phyloP scores from a whole-genome alignment of 106 monocot species.

The Phalaenopsis equestris region DNA sequence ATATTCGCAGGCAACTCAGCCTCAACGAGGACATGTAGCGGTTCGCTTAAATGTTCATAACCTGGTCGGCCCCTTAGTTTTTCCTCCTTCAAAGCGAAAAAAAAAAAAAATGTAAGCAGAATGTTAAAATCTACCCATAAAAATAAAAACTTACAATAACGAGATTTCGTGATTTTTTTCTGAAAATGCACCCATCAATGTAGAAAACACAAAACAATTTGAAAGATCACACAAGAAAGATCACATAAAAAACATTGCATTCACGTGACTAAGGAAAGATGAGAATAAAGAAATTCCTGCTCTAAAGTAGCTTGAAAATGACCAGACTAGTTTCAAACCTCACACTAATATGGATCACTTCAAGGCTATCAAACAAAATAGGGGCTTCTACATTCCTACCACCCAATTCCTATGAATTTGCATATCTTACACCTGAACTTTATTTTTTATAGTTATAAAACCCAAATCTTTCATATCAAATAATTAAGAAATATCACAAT shows the following conservation, averaged over 20 bases:
- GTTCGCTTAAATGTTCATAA: constrained; percentile 64
- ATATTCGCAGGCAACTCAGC: constrained; percentile 61
- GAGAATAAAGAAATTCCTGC: background rate
- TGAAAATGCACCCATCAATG: background rate
- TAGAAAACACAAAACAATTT: background rate
- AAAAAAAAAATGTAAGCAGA: background rate
- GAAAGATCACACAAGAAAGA: background rate
- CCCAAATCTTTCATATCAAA: too few relatives aligned
- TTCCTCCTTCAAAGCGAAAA: constrained; percentile 35
- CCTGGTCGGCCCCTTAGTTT: constrained; percentile 56
- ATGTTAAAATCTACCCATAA: background rate
- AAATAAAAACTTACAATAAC: background rate
- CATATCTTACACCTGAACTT: too few relatives aligned
- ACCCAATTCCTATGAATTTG: too few relatives aligned
- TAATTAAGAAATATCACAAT: too few relatives aligned
- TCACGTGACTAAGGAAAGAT: background rate
- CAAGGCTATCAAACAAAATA: background rate
- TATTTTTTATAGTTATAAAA: too few relatives aligned
- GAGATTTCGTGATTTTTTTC: background rate
- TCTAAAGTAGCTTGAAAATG: background rate
- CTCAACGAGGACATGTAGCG: constrained; percentile 56
- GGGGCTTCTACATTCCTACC: too few relatives aligned
- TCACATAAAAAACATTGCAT: background rate
- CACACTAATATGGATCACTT: background rate
- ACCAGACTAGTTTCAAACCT: background rate